A percentile compares a stretch with the other conserved stretches of the same genome.
Conservation (phyloP, 352 stramenopile species). For the Pythium diclinum region DNA sequence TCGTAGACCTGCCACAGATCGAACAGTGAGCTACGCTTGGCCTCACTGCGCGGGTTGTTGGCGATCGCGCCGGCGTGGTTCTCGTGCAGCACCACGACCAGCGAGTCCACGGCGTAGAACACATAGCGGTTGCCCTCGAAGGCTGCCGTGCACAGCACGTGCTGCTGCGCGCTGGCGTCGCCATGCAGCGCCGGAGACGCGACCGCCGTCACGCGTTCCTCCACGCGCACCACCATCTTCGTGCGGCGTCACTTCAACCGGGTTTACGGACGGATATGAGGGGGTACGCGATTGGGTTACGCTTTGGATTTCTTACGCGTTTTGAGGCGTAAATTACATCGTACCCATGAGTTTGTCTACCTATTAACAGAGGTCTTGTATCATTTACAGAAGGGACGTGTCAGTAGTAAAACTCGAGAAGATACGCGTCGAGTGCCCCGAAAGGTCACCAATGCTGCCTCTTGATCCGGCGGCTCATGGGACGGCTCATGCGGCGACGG, state of each 20-base stretch:
- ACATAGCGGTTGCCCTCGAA: slow-evolving; percentile 61
- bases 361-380: background rate
- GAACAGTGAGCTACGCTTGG: slow-evolving; percentile 40
- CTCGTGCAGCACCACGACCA: slow-evolving; percentile 64
- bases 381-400: slow-evolving; percentile 16
- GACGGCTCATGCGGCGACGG: background rate
- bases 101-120: slow-evolving; percentile 50
- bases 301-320: background rate
- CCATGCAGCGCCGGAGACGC: slow-evolving; percentile 30
- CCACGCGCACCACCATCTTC: slow-evolving; percentile 45
- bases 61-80: slow-evolving; percentile 22
- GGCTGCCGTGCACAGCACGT: slow-evolving; percentile 36
- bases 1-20: slow-evolving; percentile 74
- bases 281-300: background rate
- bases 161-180: background rate
- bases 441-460: slow-evolving; percentile 17
- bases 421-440: background rate
- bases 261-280: background rate
- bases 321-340: background rate
- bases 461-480: background rate
- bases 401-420: background rate
- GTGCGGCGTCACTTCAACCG: slow-evolving; percentile 20
- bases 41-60: slow-evolving; percentile 27
- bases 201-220: slow-evolving; percentile 46
- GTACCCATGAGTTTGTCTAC: background rate